Evolutionary conservation across 768 basidiomycete genomes (phyloP).

Genomic region (Xerocomellus dryophilus): DNA sequence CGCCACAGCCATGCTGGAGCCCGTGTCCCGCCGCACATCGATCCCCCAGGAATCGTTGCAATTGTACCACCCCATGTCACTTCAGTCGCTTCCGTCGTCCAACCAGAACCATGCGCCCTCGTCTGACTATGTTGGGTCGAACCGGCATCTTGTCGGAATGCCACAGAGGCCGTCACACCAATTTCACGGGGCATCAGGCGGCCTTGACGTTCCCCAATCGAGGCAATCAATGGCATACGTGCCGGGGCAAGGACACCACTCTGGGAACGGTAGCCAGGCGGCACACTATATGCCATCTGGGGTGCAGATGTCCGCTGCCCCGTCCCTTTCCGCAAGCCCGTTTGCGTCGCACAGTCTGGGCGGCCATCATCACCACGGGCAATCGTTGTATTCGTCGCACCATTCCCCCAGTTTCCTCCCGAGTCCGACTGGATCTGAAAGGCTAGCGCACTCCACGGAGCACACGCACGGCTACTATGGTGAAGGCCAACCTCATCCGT

Average conservation of each 20-base stretch:
- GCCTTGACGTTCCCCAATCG: constrained; percentile 31
- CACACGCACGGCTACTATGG: constrained; percentile 31
- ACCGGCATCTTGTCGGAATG: constrained; percentile 47
- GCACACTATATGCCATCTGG: constrained; percentile 33
- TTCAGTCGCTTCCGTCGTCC: constrained; percentile 48
- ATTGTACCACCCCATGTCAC: constrained; percentile 75
- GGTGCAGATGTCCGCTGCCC: constrained; percentile 52
- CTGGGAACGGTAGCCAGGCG: constrained; percentile 33
- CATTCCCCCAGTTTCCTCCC: constrained; percentile 31
- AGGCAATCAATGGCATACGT: constrained; percentile 39
- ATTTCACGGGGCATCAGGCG: constrained; percentile 23
- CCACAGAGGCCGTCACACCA: constrained; percentile 34
- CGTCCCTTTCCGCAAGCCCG: constrained; percentile 44
- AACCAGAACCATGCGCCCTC: constrained; percentile 34
- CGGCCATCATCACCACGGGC: constrained; percentile 27
- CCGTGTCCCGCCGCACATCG: constrained; percentile 55
- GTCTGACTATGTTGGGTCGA: constrained; percentile 41
- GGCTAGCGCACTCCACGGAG: constrained; percentile 27
- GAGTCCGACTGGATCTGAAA: constrained; percentile 31
- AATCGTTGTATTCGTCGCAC: constrained; percentile 32
- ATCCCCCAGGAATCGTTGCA: constrained; percentile 70
- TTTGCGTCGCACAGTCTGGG: constrained; percentile 28
- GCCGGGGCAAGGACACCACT: constrained; percentile 42
- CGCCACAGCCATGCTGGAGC: constrained; percentile 30
- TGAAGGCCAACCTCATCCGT: constrained; percentile 27